A percentile compares a stretch with the other conserved stretches of the same genome.
phyloP scores from a whole-genome alignment of 176 grass and related monocot genomes.

The Bromus sterilis region DNA sequence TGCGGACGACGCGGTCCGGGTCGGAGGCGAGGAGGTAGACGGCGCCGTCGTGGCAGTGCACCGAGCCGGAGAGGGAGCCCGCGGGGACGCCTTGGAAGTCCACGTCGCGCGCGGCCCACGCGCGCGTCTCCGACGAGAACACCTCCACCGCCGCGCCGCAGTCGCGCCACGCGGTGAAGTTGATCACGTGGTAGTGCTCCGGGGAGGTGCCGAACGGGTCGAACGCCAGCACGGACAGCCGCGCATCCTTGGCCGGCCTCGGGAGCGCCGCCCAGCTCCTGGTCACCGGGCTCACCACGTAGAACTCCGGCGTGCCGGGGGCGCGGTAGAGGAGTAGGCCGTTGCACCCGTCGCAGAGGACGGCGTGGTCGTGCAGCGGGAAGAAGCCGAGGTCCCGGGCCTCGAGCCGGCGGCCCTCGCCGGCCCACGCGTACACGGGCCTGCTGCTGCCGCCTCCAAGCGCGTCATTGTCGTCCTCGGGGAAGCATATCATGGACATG shows the following conservation, averaged over 20 bases:
- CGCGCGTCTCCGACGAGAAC: slow-evolving; percentile 41
- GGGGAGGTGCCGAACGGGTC: slow-evolving; percentile 13
- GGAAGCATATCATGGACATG: slow-evolving; percentile 41
- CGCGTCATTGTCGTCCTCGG: not conserved
- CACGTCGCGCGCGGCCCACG: slow-evolving; percentile 22
- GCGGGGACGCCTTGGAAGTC: slow-evolving; percentile 27
- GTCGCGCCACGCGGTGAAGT: slow-evolving; percentile 38
- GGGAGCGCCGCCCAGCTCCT: slow-evolving; percentile 38
- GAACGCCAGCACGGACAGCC: slow-evolving; percentile 48
- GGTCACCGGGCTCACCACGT: slow-evolving; percentile 45
- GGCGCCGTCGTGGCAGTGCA: slow-evolving; percentile 37
- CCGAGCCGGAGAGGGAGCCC: slow-evolving; percentile 18
- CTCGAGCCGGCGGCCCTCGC: not conserved
- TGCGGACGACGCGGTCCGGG: slow-evolving; percentile 20
- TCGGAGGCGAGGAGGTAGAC: slow-evolving; percentile 40
- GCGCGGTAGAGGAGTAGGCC: slow-evolving; percentile 47
- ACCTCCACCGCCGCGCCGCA: slow-evolving; percentile 40
- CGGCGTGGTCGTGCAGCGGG: slow-evolving; percentile 8
- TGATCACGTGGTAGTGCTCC: slow-evolving; percentile 38
- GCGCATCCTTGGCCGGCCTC: slow-evolving; percentile 10
- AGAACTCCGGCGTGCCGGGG: not conserved
- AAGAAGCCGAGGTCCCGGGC: slow-evolving; percentile 43
- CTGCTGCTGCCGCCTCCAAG: not conserved
- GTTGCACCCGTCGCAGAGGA: slow-evolving; percentile 42
- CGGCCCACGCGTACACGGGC: slow-evolving; percentile 31